Percentiles rank a stretch among this genome's conserved stretches.
Evolutionary conservation across 805 yeast species (phyloP).

Genomic region (Sugiyamaella boreocaroliniensis): DNA sequence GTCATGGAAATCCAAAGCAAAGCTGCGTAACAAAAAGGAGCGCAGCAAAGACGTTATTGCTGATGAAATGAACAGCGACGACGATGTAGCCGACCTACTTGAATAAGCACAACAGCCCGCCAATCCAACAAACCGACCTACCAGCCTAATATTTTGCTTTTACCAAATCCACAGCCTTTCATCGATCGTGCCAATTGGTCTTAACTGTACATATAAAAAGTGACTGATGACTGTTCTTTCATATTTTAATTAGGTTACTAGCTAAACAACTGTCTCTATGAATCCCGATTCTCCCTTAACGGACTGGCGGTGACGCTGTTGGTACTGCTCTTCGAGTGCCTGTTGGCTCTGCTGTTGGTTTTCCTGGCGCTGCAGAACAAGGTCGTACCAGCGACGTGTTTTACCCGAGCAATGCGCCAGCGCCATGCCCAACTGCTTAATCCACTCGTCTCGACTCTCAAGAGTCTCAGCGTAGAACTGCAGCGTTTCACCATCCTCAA

Average conservation of each 20-base stretch:
- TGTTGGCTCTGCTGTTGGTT: conserved; percentile 6
- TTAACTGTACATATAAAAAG: not conserved
- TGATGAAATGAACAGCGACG: conserved; percentile 28
- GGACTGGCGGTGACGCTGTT: conserved; percentile 6
- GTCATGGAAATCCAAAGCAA: conserved; percentile 8
- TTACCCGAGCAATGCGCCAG: conserved; percentile 29
- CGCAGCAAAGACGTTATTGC: conserved; percentile 13
- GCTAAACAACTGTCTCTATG: conserved; percentile 18
- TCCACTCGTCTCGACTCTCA: conserved; percentile 59
- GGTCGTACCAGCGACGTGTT: conserved; percentile 13
- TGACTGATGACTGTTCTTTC: not conserved
- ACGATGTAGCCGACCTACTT: conserved; percentile 29
- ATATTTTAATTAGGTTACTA: not conserved
- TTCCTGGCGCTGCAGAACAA: conserved; percentile 12
- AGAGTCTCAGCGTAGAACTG: conserved; percentile 77
- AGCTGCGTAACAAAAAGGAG: conserved; percentile 11
- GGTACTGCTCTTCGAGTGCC: conserved; percentile 7
- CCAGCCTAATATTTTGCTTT: not conserved
- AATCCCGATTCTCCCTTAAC: conserved; percentile 9
- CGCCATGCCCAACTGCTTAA: conserved; percentile 48
- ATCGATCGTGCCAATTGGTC: not conserved
- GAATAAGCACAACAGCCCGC: not conserved
- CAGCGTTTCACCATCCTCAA: conserved; percentile 70
- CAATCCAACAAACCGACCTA: not conserved
- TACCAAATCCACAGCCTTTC: no score